These are phyloP conservation scores for Cunninghamia lanceolata DNA, from an alignment of 75 land plant species.

Conservation along the genomic window DNA sequence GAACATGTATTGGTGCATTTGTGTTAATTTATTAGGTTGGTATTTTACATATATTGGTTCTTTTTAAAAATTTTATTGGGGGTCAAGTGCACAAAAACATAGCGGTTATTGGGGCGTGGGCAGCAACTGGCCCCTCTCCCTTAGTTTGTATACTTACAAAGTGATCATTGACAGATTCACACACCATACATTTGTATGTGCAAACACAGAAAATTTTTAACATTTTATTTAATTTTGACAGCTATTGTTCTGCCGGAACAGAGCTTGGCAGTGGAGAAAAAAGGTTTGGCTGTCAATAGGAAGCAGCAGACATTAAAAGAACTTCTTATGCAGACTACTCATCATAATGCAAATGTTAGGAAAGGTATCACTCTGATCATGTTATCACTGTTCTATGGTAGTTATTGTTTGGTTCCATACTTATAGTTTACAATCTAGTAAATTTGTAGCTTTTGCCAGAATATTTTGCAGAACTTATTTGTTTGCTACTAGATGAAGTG, in stretches of 20 bases:
- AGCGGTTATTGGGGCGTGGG: too few species aligned
- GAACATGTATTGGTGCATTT: too few species aligned
- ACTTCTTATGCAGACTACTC: conserved; percentile 89
- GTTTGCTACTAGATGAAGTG: background rate
- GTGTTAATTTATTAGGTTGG: too few species aligned
- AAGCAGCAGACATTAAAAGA: conserved; percentile 93
- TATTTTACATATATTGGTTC: too few species aligned
- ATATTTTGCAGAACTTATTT: background rate
- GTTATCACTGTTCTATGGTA: conserved; percentile 6
- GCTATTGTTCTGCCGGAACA: conserved; percentile 90
- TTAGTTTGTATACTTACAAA: background rate
- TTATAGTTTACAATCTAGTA: background rate
- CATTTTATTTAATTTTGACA: conserved; percentile 19
- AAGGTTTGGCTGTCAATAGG: conserved; percentile 73
- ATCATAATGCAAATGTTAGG: conserved; percentile 83
- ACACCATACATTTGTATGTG: background rate
- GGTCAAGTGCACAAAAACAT: too few species aligned
- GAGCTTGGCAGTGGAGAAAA: conserved; percentile 73
- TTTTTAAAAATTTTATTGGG: too few species aligned
- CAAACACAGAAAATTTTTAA: conserved; percentile 3
- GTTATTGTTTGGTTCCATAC: background rate
- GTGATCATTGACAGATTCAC: background rate
- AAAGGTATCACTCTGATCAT: conserved; percentile 42
- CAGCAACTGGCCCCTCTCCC: too few species aligned
- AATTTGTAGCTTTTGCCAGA: background rate